phyloP scores from a whole-genome alignment of 176 grass and related monocot species.

The Oryza meyeriana region DNA sequence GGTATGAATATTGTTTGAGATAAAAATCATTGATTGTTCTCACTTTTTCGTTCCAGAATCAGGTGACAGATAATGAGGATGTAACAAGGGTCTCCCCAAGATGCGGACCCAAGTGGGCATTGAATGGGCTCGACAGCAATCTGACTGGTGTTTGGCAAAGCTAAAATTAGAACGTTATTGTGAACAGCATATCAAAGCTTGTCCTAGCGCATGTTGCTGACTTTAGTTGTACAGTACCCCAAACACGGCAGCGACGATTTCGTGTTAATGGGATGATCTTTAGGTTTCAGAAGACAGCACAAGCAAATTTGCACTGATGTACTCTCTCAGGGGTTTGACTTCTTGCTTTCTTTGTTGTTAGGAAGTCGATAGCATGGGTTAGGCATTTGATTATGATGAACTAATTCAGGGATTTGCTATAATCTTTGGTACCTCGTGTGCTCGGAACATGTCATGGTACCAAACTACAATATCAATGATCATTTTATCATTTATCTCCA shows the following conservation, averaged over 20 bases:
- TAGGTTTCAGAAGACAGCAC: constrained; percentile 40
- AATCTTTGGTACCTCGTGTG: constrained; percentile 25
- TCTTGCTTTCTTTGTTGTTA: constrained; percentile 1
- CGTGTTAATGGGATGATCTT: constrained; percentile 33
- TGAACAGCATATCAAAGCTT: neutral
- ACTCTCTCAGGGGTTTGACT: constrained; percentile 21
- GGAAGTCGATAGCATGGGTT: constrained; percentile 27
- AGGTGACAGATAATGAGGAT: constrained; percentile 26
- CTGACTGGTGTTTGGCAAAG: neutral
- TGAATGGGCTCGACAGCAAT: constrained; percentile 14
- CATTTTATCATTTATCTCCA: neutral
- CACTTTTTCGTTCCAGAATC: constrained; percentile 38
- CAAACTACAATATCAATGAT: constrained; percentile 12
- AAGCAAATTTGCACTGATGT: constrained; percentile 23
- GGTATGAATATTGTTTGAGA: neutral
- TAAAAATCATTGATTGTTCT: constrained; percentile 9
- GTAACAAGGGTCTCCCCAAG: constrained; percentile 1
- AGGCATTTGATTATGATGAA: constrained; percentile 38
- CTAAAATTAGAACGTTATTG: constrained; percentile 15
- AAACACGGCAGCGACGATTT: constrained; percentile 4
- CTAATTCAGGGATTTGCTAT: constrained; percentile 26
- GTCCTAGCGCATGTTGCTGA: constrained; percentile 14
- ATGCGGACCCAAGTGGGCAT: neutral
- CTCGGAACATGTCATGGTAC: constrained; percentile 23
- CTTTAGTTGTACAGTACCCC: constrained; percentile 44